Percentiles rank a stretch among this genome's conserved stretches.
phyloP scores from a whole-genome alignment of 1,284 basidiomycete species.

The Irpex sp. region DNA sequence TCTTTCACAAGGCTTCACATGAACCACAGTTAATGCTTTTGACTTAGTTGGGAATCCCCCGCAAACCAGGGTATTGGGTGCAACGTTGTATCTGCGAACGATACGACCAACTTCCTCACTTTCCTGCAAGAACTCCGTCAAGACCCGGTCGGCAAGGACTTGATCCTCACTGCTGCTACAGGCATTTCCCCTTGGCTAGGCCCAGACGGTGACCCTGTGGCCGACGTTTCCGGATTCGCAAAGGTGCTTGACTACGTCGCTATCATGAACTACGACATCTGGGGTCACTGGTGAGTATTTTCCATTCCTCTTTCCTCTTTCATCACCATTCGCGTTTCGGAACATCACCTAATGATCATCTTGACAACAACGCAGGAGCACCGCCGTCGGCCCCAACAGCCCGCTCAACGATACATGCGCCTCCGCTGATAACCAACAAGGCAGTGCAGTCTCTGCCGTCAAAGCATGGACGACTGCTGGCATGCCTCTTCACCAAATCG shows the following conservation, averaged over 20 bases:
- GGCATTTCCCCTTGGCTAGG: slow-evolving; percentile 67
- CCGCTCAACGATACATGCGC: slow-evolving; percentile 79
- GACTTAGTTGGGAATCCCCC: slow-evolving; percentile 84
- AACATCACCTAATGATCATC: background rate
- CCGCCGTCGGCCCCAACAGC: slow-evolving; percentile 72
- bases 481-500: slow-evolving; percentile 75
- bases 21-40: background rate
- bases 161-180: slow-evolving; percentile 75
- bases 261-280: slow-evolving; percentile 90
- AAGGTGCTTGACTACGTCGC: slow-evolving; percentile 75
- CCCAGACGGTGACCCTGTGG: slow-evolving; percentile 49
- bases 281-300: slow-evolving; percentile 34
- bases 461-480: slow-evolving; percentile 74
- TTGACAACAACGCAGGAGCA: slow-evolving; percentile 25
- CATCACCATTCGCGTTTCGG: background rate
- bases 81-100: slow-evolving; percentile 60
- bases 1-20: background rate
- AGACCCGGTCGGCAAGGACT: slow-evolving; percentile 49
- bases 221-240: slow-evolving; percentile 68
- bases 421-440: slow-evolving; percentile 52
- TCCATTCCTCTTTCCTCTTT: background rate
- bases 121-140: slow-evolving; percentile 74
- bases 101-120: slow-evolving; percentile 69
- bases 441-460: slow-evolving; percentile 76
- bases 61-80: slow-evolving; percentile 66